Percentiles rank a stretch among this genome's conserved stretches.
These are phyloP conservation scores for Xylaria sp. DNA, from an alignment of 2,329 filamentous ascomycete genomes.

Conservation along the genomic window DNA sequence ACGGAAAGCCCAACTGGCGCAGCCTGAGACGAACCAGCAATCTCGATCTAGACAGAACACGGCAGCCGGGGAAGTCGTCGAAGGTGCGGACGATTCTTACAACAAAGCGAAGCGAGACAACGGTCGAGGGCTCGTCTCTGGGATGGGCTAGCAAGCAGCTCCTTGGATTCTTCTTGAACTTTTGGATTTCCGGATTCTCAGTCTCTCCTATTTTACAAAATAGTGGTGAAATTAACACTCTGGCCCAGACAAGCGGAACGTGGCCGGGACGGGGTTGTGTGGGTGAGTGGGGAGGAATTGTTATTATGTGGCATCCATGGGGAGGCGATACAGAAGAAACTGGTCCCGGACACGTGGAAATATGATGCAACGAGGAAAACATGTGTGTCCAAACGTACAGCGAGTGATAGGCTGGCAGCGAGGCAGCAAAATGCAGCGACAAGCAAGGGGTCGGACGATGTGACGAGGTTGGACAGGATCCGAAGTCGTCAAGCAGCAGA, in stretches of 20 bases:
- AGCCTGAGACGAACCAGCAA: slow-evolving; percentile 25
- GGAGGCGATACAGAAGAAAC: slow-evolving; percentile 27
- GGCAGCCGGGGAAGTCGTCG: slow-evolving; percentile 13
- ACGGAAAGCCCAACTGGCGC: slow-evolving; percentile 42
- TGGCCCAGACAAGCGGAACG: slow-evolving; percentile 28
- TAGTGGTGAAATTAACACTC: slow-evolving; percentile 41
- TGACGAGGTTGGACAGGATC: neutral
- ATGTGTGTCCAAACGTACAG: slow-evolving; percentile 37
- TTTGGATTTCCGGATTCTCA: neutral
- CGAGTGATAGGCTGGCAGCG: slow-evolving; percentile 25
- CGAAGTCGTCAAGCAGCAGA: slow-evolving; percentile 12
- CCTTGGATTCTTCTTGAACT: neutral
- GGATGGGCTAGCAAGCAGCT: slow-evolving; percentile 26
- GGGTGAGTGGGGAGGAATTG: neutral
- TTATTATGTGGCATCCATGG: slow-evolving; percentile 22
- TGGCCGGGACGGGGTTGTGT: slow-evolving; percentile 30
- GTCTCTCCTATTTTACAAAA: slow-evolving; percentile 38
- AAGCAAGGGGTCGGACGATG: slow-evolving; percentile 21
- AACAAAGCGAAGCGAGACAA: slow-evolving; percentile 16
- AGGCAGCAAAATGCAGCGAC: slow-evolving; percentile 5
- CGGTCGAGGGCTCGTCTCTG: slow-evolving; percentile 12
- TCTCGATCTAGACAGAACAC: slow-evolving; percentile 27
- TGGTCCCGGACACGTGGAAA: slow-evolving; percentile 31
- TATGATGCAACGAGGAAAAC: slow-evolving; percentile 17
- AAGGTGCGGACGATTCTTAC: slow-evolving; percentile 4